These are phyloP conservation scores for Seminavis robusta DNA, from an alignment of 108 stramenopile genomes.

Conservation along the genomic window DNA sequence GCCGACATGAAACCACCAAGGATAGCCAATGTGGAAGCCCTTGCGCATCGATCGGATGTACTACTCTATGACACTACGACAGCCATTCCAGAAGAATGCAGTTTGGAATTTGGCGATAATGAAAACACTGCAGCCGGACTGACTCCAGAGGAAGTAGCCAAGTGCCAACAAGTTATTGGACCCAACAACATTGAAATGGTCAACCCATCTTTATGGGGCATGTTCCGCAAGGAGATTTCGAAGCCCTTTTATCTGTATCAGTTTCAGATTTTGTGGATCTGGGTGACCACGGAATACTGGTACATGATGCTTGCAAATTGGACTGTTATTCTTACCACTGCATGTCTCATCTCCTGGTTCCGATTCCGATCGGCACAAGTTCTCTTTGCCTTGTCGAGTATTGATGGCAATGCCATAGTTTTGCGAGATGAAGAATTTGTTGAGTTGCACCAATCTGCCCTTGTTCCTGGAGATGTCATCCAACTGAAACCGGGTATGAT, in stretches of 20 bases:
- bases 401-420: constrained; percentile 40
- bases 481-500: constrained; percentile 31
- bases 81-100: too few relatives aligned
- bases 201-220: constrained; percentile 34
- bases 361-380: constrained; percentile 40
- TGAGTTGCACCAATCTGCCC: constrained; percentile 29
- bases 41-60: too few relatives aligned
- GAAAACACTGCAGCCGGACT: constrained; percentile 25
- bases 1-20: too few relatives aligned
- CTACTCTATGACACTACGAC: too few relatives aligned
- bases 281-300: constrained; percentile 45
- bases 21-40: constrained; percentile 2
- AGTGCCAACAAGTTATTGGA: constrained; percentile 30
- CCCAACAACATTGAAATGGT: constrained; percentile 46
- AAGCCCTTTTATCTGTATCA: constrained; percentile 69
- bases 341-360: constrained; percentile 34
- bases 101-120: too few relatives aligned
- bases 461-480: constrained; percentile 64
- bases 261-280: constrained; percentile 60
- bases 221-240: constrained; percentile 41
- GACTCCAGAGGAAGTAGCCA: constrained; percentile 30
- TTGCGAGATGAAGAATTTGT: constrained; percentile 40
- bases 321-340: constrained; percentile 34
- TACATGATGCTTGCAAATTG: constrained; percentile 52
- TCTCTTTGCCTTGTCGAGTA: constrained; percentile 38